These are phyloP conservation scores for Naematelia aurantialba DNA, from an alignment of 768 basidiomycete genomes.

Conservation along the genomic window DNA sequence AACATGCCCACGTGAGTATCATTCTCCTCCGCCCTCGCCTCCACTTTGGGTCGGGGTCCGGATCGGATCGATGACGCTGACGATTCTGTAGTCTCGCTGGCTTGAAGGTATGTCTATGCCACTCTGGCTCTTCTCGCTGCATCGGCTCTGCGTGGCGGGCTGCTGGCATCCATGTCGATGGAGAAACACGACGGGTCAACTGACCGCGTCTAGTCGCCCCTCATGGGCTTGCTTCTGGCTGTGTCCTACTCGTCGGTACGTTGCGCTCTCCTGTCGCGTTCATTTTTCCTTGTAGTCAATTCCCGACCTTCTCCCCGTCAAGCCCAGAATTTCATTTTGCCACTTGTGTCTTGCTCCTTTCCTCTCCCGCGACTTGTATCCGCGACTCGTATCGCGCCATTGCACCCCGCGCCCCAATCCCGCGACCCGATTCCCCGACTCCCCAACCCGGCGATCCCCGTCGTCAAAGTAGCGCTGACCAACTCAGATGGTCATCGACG, in stretches of 20 bases:
- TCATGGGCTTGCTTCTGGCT: constrained; percentile 21
- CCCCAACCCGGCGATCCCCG: background rate
- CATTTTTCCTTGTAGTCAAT: no score
- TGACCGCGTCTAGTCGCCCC: constrained; percentile 10
- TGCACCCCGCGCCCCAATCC: no score
- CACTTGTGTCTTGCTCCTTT: constrained; percentile 3
- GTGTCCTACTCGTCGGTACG: constrained; percentile 23
- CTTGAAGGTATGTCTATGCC: background rate
- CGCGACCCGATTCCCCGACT: no score
- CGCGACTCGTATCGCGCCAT: constrained; percentile 1
- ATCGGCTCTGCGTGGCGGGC: no score
- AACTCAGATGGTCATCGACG: constrained; percentile 23
- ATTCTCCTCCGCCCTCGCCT: background rate
- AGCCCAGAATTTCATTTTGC: no score
- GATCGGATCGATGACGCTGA: background rate
- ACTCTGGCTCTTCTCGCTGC: background rate
- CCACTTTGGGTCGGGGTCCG: background rate
- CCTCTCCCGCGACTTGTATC: constrained; percentile 8
- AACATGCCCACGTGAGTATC: constrained; percentile 10
- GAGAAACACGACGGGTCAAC: no score
- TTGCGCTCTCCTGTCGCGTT: constrained; percentile 4
- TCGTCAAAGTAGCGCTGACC: background rate
- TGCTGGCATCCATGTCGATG: no score
- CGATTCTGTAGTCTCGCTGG: background rate
- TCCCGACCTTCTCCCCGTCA: no score